Evolutionary conservation across 139 green algal genomes (phyloP).

Genomic region (Zygnema circumcarinatum): DNA sequence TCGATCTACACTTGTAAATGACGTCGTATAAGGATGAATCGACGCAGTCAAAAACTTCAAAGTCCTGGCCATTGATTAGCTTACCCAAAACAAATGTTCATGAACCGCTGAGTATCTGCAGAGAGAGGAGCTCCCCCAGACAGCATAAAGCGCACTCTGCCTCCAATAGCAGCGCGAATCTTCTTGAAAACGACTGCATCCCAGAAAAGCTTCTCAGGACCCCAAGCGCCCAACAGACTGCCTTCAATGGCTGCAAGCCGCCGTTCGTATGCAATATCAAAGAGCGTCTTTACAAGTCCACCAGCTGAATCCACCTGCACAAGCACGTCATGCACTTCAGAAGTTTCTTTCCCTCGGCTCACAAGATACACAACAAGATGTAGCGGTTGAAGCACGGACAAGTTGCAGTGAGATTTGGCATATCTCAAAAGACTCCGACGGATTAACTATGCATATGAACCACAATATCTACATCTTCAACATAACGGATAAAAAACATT

Average conservation of each 20-base stretch:
- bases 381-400: too few species aligned
- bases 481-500: too few species aligned
- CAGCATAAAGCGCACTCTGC: constrained; percentile 59
- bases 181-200: constrained; percentile 63
- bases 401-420: too few species aligned
- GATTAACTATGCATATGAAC: too few species aligned
- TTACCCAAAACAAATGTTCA: constrained; percentile 65
- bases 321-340: not conserved
- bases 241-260: constrained; percentile 41
- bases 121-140: constrained; percentile 62
- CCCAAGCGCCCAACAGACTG: constrained; percentile 43
- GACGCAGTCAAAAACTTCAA: too few species aligned
- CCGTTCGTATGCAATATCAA: constrained; percentile 43
- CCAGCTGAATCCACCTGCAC: constrained; percentile 26
- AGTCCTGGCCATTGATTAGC: too few species aligned
- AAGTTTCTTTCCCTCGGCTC: too few species aligned
- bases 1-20: not conserved
- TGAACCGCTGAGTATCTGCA: constrained; percentile 65
- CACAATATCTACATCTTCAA: too few species aligned
- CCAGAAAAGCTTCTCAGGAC: constrained; percentile 41
- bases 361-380: not conserved
- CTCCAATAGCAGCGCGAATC: constrained; percentile 55
- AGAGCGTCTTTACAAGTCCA: constrained; percentile 41
- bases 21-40: too few species aligned
- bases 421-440: too few species aligned